Percentiles rank a stretch among this genome's conserved stretches.
These are phyloP conservation scores for Emergomyces africanus DNA, from an alignment of 2,329 filamentous ascomycete genomes.

Conservation along the genomic window DNA sequence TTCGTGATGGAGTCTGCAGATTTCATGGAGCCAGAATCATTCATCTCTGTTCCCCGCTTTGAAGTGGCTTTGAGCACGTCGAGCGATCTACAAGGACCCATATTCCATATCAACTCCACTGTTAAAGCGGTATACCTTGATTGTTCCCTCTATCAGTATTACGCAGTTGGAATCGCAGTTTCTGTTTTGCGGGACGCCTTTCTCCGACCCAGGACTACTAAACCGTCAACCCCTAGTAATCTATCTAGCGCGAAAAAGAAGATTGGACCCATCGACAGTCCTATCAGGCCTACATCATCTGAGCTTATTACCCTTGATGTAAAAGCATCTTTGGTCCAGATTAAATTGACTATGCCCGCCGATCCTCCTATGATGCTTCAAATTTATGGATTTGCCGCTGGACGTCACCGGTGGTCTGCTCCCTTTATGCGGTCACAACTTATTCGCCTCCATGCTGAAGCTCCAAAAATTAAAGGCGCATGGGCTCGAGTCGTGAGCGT, in stretches of 20 bases:
- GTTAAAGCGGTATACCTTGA: constrained; percentile 68
- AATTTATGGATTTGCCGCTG: constrained; percentile 67
- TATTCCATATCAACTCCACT: constrained; percentile 76
- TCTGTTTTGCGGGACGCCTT: constrained; percentile 64
- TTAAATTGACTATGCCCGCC: constrained; percentile 78
- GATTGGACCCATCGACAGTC: not conserved
- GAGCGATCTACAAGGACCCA: constrained; percentile 73
- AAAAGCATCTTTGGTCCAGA: constrained; percentile 66
- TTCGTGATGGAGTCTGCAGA: constrained; percentile 83
- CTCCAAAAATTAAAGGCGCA: constrained; percentile 65
- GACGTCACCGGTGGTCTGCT: constrained; percentile 73
- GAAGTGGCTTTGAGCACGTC: constrained; percentile 75
- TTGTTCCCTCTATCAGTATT: constrained; percentile 90
- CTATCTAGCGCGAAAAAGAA: not conserved
- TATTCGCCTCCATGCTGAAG: constrained; percentile 73
- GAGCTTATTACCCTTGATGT: constrained; percentile 76
- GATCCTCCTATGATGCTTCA: constrained; percentile 91
- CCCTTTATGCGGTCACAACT: constrained; percentile 70
- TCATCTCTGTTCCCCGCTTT: constrained; percentile 72
- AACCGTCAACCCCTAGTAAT: not conserved
- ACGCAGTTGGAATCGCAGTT: constrained; percentile 69
- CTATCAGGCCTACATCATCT: constrained; percentile 10
- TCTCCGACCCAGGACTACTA: not conserved
- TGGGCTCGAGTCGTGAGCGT: constrained; percentile 83
- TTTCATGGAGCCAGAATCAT: constrained; percentile 72